Evolutionary conservation across 2,329 filamentous ascomycete species (phyloP).

Genomic region (Zymoseptoria brevis): DNA sequence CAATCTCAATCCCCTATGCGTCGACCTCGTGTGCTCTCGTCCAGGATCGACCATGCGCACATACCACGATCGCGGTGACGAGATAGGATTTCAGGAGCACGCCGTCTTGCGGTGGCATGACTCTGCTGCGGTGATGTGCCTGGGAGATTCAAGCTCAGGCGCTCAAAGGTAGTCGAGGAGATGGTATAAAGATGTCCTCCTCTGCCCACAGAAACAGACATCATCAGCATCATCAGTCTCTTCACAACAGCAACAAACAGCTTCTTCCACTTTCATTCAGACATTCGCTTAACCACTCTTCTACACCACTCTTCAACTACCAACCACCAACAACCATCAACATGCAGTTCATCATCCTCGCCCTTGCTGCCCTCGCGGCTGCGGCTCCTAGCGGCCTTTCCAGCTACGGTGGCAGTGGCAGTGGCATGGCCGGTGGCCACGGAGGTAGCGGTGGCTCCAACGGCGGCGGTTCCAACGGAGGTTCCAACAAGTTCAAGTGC

Average conservation of each 20-base stretch:
- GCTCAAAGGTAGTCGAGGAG: neutral
- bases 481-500: neutral
- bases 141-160: neutral
- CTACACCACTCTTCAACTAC: neutral
- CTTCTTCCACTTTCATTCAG: neutral
- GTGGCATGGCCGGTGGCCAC: neutral
- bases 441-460: neutral
- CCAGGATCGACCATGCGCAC: neutral
- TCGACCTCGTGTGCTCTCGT: neutral
- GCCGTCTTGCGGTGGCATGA: neutral
- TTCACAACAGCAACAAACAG: neutral
- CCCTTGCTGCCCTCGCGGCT: slow-evolving; percentile 1
- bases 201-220: neutral
- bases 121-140: neutral
- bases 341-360: slow-evolving; percentile 9
- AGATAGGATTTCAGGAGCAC: neutral
- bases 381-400: neutral
- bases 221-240: neutral
- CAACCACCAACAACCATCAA: neutral
- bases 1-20: neutral
- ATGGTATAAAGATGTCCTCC: neutral
- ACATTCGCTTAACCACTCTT: neutral
- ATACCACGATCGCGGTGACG: neutral
- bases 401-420: neutral
- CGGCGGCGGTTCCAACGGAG: neutral